A percentile compares a stretch with the other conserved stretches of the same genome.
These are phyloP conservation scores for Schizosaccharomyces japonicus DNA, from an alignment of 805 yeast genomes.

Conservation along the genomic window DNA sequence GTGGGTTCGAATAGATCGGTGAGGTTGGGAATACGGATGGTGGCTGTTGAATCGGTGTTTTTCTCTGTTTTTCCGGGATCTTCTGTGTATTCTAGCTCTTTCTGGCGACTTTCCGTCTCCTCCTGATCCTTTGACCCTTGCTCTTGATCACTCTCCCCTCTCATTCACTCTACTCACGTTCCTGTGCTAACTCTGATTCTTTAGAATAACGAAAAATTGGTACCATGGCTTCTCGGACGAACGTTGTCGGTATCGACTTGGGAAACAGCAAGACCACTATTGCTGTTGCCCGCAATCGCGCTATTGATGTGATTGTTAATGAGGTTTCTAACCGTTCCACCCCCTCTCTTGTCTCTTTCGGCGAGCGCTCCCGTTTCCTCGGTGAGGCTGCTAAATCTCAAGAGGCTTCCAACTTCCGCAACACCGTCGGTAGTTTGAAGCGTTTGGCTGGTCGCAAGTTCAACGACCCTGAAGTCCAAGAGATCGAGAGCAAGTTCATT, in stretches of 20 bases:
- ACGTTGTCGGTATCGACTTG: slow-evolving; percentile 35
- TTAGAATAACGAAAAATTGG: too few species aligned
- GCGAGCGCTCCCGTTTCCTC: slow-evolving; percentile 62
- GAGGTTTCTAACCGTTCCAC: slow-evolving; percentile 96
- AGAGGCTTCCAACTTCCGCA: slow-evolving; percentile 86
- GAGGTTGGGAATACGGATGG: too few species aligned
- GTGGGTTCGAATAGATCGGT: too few species aligned
- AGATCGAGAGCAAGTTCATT: slow-evolving; percentile 47
- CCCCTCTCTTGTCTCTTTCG: slow-evolving; percentile 80
- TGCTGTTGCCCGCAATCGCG: slow-evolving; percentile 94
- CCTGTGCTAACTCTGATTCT: too few species aligned
- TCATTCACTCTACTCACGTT: too few species aligned
- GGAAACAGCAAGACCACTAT: slow-evolving; percentile 86
- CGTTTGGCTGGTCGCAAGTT: slow-evolving; percentile 64
- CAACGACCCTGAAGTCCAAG: slow-evolving; percentile 47
- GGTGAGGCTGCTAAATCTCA: slow-evolving; percentile 94
- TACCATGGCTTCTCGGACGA: slow-evolving; percentile 1
- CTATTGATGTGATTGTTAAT: slow-evolving; percentile 91
- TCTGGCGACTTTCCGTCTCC: too few species aligned
- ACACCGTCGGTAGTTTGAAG: slow-evolving; percentile 86
- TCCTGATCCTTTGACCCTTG: too few species aligned
- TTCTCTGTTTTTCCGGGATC: too few species aligned
- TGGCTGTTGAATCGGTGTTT: too few species aligned
- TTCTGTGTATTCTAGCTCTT: too few species aligned
- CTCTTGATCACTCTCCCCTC: too few species aligned